These are phyloP conservation scores for Pseudogymnoascus sp. DNA, from an alignment of 2,329 filamentous ascomycete genomes.

Conservation along the genomic window DNA sequence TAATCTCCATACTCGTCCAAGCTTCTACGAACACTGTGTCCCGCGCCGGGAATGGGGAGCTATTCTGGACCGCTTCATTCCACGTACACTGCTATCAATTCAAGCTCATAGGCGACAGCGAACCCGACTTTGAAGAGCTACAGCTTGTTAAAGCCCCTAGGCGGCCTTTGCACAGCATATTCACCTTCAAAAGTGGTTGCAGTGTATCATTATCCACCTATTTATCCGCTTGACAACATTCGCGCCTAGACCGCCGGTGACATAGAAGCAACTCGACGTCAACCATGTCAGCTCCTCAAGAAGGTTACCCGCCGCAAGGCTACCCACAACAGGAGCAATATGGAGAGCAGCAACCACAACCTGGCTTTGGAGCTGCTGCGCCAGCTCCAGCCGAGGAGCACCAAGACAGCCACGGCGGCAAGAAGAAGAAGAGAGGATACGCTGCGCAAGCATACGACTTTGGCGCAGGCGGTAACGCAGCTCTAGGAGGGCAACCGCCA, in stretches of 20 bases:
- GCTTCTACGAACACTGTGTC: conserved; percentile 8
- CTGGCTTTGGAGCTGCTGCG: conserved; percentile 23
- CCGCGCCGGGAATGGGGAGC: conserved; percentile 6
- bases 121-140: background rate
- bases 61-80: conserved; percentile 2
- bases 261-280: background rate
- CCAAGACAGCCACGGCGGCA: conserved; percentile 40
- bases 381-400: conserved; percentile 27
- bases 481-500: conserved; percentile 57
- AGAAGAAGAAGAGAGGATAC: conserved; percentile 91
- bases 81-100: conserved; percentile 2
- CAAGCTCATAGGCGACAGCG: background rate
- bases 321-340: conserved; percentile 40
- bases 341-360: conserved; percentile 34
- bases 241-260: conserved; percentile 4
- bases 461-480: conserved; percentile 76
- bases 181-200: background rate
- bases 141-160: conserved; percentile 6
- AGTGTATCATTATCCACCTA: background rate
- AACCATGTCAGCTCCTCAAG: conserved; percentile 43
- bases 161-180: conserved; percentile 5
- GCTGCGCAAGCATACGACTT: conserved; percentile 93
- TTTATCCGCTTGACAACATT: background rate
- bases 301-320: conserved; percentile 40
- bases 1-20: background rate